Conservation (phyloP, 1,284 basidiomycete species). For the Neolentinus lepideus region DNA sequence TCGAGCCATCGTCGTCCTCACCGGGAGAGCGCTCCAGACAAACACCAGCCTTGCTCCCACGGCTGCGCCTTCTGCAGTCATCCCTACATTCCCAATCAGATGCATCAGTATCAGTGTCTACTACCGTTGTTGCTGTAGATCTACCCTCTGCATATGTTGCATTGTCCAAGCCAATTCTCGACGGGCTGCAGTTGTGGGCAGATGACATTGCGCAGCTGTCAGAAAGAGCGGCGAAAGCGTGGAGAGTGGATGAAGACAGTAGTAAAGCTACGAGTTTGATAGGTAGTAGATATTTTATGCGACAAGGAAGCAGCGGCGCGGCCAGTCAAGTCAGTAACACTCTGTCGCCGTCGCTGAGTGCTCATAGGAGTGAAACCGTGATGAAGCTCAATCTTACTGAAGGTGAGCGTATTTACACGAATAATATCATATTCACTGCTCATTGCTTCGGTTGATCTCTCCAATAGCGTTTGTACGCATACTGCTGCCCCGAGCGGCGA, state of each 20-base stretch:
- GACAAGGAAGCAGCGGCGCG: conserved; percentile 26
- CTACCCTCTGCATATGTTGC: conserved; percentile 62
- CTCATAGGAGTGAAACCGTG: conserved; percentile 33
- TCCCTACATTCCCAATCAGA: conserved; percentile 4
- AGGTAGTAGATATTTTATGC: conserved; percentile 9
- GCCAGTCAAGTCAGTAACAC: conserved; percentile 16
- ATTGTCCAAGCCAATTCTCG: conserved; percentile 57
- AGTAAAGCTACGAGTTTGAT: conserved; percentile 18
- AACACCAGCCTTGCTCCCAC: not conserved
- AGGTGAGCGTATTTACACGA: conserved; percentile 29
- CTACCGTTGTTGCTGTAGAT: conserved; percentile 39
- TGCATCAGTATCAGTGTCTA: conserved; percentile 23
- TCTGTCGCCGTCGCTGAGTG: not conserved
- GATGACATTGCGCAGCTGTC: conserved; percentile 76
- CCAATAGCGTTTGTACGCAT: conserved; percentile 35
- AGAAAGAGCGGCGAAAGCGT: conserved; percentile 41
- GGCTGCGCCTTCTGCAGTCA: not conserved
- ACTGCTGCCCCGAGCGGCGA: conserved; percentile 29
- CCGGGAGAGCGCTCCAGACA: not conserved
- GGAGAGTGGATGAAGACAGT: conserved; percentile 43
- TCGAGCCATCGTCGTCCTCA: not conserved
- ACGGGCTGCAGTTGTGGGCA: conserved; percentile 78
- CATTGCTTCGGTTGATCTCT: conserved; percentile 1
- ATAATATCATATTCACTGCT: conserved; percentile 3
- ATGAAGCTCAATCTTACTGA: conserved; percentile 51